Base-by-base conservation (phyloP, 139 green algal genomes). In the Chlamydomonas eustigma region DNA sequence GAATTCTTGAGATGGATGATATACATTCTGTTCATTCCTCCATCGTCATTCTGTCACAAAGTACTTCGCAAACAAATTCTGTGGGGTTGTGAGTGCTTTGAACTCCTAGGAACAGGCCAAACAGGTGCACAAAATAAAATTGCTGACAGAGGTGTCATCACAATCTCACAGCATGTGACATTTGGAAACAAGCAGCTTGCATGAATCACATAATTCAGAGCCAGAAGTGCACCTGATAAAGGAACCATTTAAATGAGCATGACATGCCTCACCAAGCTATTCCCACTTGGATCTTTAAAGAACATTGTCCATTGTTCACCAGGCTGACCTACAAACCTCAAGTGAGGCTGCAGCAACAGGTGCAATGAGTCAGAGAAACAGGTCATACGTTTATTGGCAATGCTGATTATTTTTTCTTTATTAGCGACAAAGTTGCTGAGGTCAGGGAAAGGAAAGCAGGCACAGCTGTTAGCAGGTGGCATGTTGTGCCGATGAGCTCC, bases 51-150 rank as follows among this genome's bases (percentile, higher is more conserved):
- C 5, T 39, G 5, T 4, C 65, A 90, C 85, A 2, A 37, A 22
- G 75, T 97, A 97, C 68, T 90, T 91, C 0, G 90, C 89, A 78
- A 97, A 97, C 1, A 97, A 79, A 77, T 97, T 97, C 1, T 88
- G 83, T 0, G 93, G 90, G 5, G 89, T 89, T 0, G 84, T 94
- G 91, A 97, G 95, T 3, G 92, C 90, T 83, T 97, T 97, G 83
- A 97, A 97, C 83, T 97, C 93, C 32, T 97, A 83, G 24, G 8
- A 44, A 31, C 65, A 72, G 28, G 4, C 4, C 22, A n/a, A 72
- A 31, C 65, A 72, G 28, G 18, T n/a, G 65, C 65, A 39, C 5
- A 6, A 39, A 8, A n/a, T 28, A 39, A 33, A 44, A 34, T 12
- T 31, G 33, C 32, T 28, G 28, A n/a, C n/a, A 24, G 8, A 72